Evolutionary conservation across 2,329 filamentous ascomycete genomes (phyloP).

Genomic region (Verruconis gallopava): DNA sequence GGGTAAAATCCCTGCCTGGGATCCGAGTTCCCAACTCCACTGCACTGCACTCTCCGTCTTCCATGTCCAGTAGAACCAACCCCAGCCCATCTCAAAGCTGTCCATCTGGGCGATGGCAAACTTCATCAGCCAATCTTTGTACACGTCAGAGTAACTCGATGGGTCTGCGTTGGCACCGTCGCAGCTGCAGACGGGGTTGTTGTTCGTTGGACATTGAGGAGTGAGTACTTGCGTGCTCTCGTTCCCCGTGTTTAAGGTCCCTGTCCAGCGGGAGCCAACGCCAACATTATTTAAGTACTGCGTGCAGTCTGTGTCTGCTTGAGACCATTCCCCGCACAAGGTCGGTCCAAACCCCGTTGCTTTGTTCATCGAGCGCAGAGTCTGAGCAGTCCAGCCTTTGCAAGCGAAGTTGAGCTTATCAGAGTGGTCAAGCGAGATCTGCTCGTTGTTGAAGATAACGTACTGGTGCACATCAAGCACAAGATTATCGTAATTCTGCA

Average conservation of each 20-base stretch:
- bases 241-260: constrained; percentile 62
- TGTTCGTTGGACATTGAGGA: constrained; percentile 57
- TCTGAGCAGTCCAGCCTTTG: constrained; percentile 71
- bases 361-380: constrained; percentile 56
- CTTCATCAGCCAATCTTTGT: constrained; percentile 75
- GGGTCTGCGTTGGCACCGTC: constrained; percentile 61
- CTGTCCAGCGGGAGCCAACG: constrained; percentile 82
- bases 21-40: constrained; percentile 82
- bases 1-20: constrained; percentile 69
- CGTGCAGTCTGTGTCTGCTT: constrained; percentile 93
- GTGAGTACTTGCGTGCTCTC: constrained; percentile 47
- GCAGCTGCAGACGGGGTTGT: constrained; percentile 57
- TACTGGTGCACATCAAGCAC: constrained; percentile 98
- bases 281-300: constrained; percentile 78
- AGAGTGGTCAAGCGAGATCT: constrained; percentile 69
- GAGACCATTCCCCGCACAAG: constrained; percentile 91
- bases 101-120: constrained; percentile 96
- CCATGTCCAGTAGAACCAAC: constrained; percentile 99
- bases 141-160: constrained; percentile 51
- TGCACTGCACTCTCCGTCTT: constrained; percentile 73
- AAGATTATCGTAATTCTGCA: constrained; percentile 57
- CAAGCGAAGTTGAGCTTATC: constrained; percentile 83
- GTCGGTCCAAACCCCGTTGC: constrained; percentile 80
- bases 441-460: constrained; percentile 88
- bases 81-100: constrained; percentile 83